Base-by-base conservation (phyloP, 352 stramenopile genomes). In the Salisapilia sapeloensis region DNA sequence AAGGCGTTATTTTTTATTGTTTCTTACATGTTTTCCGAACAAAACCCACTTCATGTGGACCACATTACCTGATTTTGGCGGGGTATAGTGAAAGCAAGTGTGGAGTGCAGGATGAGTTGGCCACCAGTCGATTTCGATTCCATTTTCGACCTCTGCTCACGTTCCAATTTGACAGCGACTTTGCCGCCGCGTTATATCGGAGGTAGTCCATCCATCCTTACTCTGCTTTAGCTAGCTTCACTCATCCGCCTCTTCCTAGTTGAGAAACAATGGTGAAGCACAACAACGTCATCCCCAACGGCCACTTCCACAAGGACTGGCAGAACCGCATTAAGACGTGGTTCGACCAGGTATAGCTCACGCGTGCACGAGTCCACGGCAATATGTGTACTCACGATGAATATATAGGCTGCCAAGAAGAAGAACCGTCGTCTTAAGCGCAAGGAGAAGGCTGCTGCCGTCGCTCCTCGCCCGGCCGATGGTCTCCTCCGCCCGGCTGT, bases 261-360 rank as follows among this genome's bases (percentile, higher is more conserved):
- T 78, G 57, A 61, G 60, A 48, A 75, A 89, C 83, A 52, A 87
- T 89, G 93, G 91, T 98, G 49, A 98, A 98, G 83, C 95, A 99
- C 76, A 99, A 99, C 75, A 99, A 99, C 72, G 83, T 98, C 57
- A 91, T 99, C 69, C 93, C 94, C 39, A 99, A 99, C 71, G 90
- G 92, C 50, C 95, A 99, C 70, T 99, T 98, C 85, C 85, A 98
- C 74, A 99, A 99, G 83, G 96, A 99, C 70, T 99, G 95, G 86
- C 69, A 95, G 63, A 62, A 84, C 60, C 82, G 89, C 65, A 95
- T 97, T 41, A 96, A 95, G 62, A 96, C 92, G 44, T 97, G 80
- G 79, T 96, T 97, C 56, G 66, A 94, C 72, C 83, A 95, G 78
- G 79, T 91, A 79, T 48, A 25, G 11, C 22, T 28, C 19, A 16